Conservation (phyloP, 352 stramenopile genomes). For the Globisporangium polare region DNA sequence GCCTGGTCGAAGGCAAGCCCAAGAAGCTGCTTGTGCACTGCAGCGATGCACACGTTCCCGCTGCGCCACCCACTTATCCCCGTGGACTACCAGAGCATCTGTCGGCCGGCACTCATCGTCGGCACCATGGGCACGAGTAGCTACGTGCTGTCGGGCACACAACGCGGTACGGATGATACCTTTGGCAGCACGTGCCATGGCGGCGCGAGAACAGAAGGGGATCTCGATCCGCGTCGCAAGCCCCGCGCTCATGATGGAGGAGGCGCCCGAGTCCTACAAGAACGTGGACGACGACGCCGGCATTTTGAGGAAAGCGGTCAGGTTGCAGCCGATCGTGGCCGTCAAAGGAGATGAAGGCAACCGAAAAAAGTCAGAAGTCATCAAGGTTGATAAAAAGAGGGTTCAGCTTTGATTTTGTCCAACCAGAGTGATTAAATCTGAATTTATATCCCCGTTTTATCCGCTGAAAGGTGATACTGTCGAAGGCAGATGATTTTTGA, state of each 20-base stretch:
- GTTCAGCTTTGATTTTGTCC: background rate
- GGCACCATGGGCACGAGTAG: background rate
- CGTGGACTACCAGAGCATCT: conserved; percentile 5
- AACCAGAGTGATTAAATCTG: background rate
- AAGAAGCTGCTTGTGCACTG: background rate
- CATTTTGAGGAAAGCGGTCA: background rate
- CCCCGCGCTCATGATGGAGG: background rate
- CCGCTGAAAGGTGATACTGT: background rate
- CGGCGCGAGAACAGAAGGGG: background rate
- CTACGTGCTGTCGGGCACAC: background rate
- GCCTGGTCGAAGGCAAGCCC: background rate
- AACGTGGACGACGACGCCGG: background rate
- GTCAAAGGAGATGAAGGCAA: background rate
- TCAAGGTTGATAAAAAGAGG: background rate
- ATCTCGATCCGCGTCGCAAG: background rate
- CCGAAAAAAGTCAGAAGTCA: background rate
- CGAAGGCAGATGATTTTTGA: background rate
- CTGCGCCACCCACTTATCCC: background rate
- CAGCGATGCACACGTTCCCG: background rate
- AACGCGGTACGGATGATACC: background rate
- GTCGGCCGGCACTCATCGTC: too few relatives aligned
- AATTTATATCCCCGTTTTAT: background rate
- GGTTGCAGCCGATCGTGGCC: background rate
- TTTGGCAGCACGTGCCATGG: background rate
- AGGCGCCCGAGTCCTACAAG: background rate